Evolutionary conservation across 2,329 filamentous ascomycete species (phyloP), one percentile per base, ranked within the genome.

Genomic region (Alternaria arborescens): DNA sequence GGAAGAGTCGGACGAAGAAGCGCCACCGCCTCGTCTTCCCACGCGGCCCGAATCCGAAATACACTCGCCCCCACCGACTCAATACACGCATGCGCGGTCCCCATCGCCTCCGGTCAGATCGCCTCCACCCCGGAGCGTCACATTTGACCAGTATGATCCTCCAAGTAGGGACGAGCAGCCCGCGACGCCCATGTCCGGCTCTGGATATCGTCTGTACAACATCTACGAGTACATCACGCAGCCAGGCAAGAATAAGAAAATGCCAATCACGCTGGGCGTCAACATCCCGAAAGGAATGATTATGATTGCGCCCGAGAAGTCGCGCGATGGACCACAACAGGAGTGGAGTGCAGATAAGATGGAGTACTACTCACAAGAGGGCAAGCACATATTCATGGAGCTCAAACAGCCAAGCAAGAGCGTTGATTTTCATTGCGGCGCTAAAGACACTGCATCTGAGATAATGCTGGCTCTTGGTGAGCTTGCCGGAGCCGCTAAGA

Each of bases 211-310:
- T 74, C 85, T 98, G 78, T 98, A 97, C 81, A 97, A 97, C 71
- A 94, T 98, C 71, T 97, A 94, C 76, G 94, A 98, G 80, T 97
- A 97, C 91, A 88, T 97, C 5, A 94, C 93, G n/a, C 88, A 95
- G 44, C 94, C 97, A 88, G 94, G 94, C 58, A 97, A 97, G 82
- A 91, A 92, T 73, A 97, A 97, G 84, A 98, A 98, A 82, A 95
- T 97, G 92, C 93, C 94, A 1, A 97, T 93, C n/a, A 97, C 92
- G 0, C 80, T 98, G 38, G 94, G 94, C n/a, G 90, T 98, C 73
- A 97, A 98, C 75, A 84, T 95, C 57, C 89, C 90, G 48, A 96
- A 92, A 16, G 94, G 94, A 40, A 87, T 90, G 32, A 96, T 99
- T 68, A 89, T 97, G 79, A 92, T 99, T 70, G 91, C 93, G 0